These are phyloP conservation scores for Aureobasidium leucospermi DNA, from an alignment of 2,329 filamentous ascomycete species.

Conservation along the genomic window DNA sequence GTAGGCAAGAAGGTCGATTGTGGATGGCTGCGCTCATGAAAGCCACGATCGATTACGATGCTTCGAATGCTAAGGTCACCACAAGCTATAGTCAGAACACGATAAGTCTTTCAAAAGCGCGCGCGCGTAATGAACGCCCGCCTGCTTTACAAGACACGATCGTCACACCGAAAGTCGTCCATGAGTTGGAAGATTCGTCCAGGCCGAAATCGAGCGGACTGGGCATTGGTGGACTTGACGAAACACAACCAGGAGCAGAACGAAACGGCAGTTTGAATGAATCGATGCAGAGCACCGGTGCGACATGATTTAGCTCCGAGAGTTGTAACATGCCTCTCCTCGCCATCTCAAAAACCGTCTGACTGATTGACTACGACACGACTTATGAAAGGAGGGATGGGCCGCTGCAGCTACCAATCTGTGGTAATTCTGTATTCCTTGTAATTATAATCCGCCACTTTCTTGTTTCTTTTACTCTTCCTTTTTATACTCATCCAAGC, in stretches of 20 bases:
- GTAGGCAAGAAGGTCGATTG: conserved; percentile 73
- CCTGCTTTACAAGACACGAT: conserved; percentile 59
- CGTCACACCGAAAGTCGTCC: not conserved
- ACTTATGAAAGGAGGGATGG: conserved; percentile 3
- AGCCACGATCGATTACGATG: conserved; percentile 90
- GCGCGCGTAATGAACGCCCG: conserved; percentile 78
- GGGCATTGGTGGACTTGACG: conserved; percentile 21
- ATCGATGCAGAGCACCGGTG: not conserved
- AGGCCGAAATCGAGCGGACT: conserved; percentile 16
- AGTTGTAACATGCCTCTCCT: not conserved
- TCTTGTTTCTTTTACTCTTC: not conserved
- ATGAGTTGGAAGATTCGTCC: not conserved
- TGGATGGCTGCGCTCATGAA: conserved; percentile 99
- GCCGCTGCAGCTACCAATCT: not conserved
- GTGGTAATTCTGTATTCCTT: conserved; percentile 11
- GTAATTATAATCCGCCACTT: conserved; percentile 9
- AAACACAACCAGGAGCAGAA: conserved; percentile 8
- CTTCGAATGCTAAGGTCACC: conserved; percentile 61
- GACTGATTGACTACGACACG: conserved; percentile 4
- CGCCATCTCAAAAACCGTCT: not conserved
- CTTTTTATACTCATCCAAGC: not conserved
- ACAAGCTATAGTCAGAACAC: conserved; percentile 97
- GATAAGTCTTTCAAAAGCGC: conserved; percentile 82
- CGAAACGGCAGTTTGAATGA: not conserved
- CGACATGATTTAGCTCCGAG: not conserved